A percentile compares a stretch with the other conserved stretches of the same genome.
Conservation (phyloP, 2,329 filamentous ascomycete genomes). For the Bipolaris sorokiniana region DNA sequence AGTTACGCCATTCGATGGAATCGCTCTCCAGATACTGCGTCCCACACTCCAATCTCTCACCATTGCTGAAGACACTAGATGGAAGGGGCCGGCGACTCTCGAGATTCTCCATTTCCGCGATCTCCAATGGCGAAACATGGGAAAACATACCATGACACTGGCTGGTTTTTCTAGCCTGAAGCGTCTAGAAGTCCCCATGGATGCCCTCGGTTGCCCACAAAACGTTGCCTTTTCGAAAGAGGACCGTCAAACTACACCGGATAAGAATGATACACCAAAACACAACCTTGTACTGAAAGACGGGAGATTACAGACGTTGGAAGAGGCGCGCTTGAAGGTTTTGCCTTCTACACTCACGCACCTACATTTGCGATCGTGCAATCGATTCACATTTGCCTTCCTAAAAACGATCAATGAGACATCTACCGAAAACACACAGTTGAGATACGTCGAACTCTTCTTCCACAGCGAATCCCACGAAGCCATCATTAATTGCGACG, state of each 20-base stretch:
- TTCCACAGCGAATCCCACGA: constrained; percentile 14
- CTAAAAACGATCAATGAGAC: constrained; percentile 13
- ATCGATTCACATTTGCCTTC: constrained; percentile 8
- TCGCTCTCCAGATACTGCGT: constrained; percentile 8
- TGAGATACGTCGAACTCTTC: constrained; percentile 21
- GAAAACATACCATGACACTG: constrained; percentile 20
- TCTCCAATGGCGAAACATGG: constrained; percentile 17
- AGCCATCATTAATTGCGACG: constrained; percentile 16
- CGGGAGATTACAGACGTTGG: neutral
- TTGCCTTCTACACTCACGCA: constrained; percentile 12
- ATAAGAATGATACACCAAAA: neutral
- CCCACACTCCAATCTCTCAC: constrained; percentile 20
- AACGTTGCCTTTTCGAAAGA: constrained; percentile 9
- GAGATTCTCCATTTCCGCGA: constrained; percentile 17
- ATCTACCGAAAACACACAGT: neutral
- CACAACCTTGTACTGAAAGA: neutral
- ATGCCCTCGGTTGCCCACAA: constrained; percentile 8
- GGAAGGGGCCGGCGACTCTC: constrained; percentile 14
- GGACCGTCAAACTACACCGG: neutral
- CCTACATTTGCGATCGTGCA: constrained; percentile 21
- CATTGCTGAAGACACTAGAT: constrained; percentile 13
- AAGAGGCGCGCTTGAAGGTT: constrained; percentile 5
- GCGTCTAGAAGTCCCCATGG: constrained; percentile 19
- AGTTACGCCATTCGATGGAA: constrained; percentile 15
- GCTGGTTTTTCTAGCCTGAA: constrained; percentile 11